phyloP scores from a whole-genome alignment of 1,284 basidiomycete species.

The Heterobasidion occidentale region DNA sequence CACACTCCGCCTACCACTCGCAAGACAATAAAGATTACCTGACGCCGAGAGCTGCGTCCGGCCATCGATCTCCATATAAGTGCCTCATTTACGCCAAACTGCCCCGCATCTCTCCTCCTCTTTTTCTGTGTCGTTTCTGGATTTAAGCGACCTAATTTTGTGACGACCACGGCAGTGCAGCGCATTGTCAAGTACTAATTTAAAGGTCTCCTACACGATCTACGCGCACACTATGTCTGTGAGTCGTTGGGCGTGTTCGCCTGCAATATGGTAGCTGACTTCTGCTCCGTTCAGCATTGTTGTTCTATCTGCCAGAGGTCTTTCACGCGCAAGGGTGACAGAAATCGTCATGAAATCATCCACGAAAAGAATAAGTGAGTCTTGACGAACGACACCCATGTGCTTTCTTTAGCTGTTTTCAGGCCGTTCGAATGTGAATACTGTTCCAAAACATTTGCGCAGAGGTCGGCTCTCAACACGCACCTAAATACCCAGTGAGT shows the following conservation, averaged over 20 bases:
- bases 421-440: slow-evolving; percentile 38
- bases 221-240: background rate
- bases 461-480: slow-evolving; percentile 45
- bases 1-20: background rate
- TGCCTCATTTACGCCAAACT: no score
- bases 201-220: background rate
- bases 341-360: slow-evolving; percentile 37
- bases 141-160: slow-evolving; percentile 6
- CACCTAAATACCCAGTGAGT: slow-evolving; percentile 54
- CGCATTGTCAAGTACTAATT: slow-evolving; percentile 6
- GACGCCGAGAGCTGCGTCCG: no score
- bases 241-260: background rate
- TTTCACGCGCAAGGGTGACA: slow-evolving; percentile 46
- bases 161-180: slow-evolving; percentile 10
- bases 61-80: no score
- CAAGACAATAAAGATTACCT: slow-evolving; percentile 1
- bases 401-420: background rate
- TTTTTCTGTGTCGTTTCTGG: slow-evolving; percentile 7
- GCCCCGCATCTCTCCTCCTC: background rate
- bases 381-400: background rate
- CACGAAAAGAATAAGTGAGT: slow-evolving; percentile 41
- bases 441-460: slow-evolving; percentile 45
- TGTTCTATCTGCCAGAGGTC: slow-evolving; percentile 28
- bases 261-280: background rate
- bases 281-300: background rate